phyloP scores from a whole-genome alignment of 768 basidiomycete genomes.

The Termitomyces sp. region DNA sequence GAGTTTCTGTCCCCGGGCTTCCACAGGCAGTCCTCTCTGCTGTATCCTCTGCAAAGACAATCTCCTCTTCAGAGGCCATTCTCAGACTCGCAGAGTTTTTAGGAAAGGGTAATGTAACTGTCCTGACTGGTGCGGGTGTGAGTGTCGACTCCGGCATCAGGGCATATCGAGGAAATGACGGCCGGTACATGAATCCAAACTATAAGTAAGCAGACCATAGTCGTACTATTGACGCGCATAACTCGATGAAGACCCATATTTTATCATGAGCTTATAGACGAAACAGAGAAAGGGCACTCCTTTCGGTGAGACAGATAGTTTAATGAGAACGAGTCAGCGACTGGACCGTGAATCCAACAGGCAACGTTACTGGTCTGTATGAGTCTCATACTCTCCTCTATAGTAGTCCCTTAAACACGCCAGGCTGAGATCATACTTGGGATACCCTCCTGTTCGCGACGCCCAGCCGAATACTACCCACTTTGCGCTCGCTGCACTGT shows the following conservation, averaged over 20 bases:
- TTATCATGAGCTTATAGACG: constrained; percentile 80
- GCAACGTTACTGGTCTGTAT: constrained; percentile 71
- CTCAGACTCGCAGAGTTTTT: constrained; percentile 64
- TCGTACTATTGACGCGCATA: constrained; percentile 2
- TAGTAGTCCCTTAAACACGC: neutral
- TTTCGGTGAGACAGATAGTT: constrained; percentile 49
- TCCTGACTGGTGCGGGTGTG: constrained; percentile 90
- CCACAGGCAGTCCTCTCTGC: constrained; percentile 55
- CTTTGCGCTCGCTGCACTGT: constrained; percentile 78
- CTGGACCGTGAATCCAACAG: constrained; percentile 28
- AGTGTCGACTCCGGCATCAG: constrained; percentile 94
- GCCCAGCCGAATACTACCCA: constrained; percentile 87
- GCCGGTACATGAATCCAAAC: constrained; percentile 86
- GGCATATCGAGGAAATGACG: constrained; percentile 87
- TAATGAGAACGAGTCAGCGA: neutral
- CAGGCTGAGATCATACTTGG: constrained; percentile 71
- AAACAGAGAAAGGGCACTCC: constrained; percentile 56
- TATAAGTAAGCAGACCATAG: constrained; percentile 52
- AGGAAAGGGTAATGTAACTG: constrained; percentile 57
- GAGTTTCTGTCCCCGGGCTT: constrained; percentile 72
- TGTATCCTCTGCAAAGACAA: constrained; percentile 24
- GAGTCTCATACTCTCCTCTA: neutral
- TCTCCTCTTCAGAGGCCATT: constrained; percentile 47
- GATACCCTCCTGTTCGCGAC: constrained; percentile 84
- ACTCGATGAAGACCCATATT: constrained; percentile 50